Percentiles rank a stretch among this genome's conserved stretches.
Conservation (phyloP, 352 stramenopile genomes). For the Peronospora tabacina region DNA sequence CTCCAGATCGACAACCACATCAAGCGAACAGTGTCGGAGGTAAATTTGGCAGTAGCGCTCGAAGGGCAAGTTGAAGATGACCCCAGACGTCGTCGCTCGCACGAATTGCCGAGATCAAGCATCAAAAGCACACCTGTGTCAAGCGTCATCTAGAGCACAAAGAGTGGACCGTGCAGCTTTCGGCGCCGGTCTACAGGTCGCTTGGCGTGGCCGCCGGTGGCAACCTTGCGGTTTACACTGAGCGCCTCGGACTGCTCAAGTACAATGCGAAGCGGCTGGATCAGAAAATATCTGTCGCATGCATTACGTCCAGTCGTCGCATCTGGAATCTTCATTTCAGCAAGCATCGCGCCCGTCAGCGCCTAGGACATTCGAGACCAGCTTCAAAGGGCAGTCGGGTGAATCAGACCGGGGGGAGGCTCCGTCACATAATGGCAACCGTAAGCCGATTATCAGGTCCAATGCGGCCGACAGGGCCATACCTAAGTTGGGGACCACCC, state of each 20-base stretch:
- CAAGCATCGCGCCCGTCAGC: slow-evolving; percentile 3
- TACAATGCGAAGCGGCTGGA: slow-evolving; percentile 5
- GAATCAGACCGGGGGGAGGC: slow-evolving; percentile 10
- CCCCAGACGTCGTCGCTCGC: not conserved
- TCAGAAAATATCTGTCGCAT: not conserved
- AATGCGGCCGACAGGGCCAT: not conserved
- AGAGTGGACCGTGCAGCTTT: slow-evolving; percentile 9
- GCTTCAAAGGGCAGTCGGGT: slow-evolving; percentile 1
- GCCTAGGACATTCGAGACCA: not conserved
- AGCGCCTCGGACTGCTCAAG: slow-evolving; percentile 7
- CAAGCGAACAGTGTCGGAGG: slow-evolving; percentile 6
- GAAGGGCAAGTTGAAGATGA: not conserved
- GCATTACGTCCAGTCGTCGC: slow-evolving; percentile 8
- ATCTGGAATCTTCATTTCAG: slow-evolving; percentile 10
- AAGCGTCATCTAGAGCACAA: slow-evolving; percentile 7
- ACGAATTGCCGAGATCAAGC: not conserved
- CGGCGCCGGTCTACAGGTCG: slow-evolving; percentile 6
- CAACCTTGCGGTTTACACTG: not conserved
- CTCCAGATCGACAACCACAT: slow-evolving; percentile 7
- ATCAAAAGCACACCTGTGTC: not conserved
- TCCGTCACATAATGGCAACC: slow-evolving; percentile 4
- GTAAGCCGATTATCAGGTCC: not conserved
- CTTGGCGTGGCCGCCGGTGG: not conserved
- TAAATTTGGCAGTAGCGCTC: slow-evolving; percentile 5
- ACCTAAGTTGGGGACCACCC: not conserved